Percentiles rank a stretch among this genome's conserved stretches.
Conservation (phyloP, 169 alveolate species). For the Plasmodium coatneyi region DNA sequence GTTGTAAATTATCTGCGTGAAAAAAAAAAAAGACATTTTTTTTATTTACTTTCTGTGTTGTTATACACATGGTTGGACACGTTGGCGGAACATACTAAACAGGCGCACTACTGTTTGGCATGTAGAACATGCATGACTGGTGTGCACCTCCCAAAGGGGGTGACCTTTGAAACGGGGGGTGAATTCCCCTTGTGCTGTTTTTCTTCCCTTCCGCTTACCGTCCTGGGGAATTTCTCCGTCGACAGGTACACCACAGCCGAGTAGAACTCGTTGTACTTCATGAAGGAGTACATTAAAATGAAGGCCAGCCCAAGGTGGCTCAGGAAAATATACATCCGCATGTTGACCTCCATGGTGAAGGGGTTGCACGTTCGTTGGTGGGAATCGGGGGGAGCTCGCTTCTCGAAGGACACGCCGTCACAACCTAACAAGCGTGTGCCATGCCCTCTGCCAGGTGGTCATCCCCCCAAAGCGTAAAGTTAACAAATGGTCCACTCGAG, state of each 20-base stretch:
- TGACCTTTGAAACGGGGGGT: not conserved
- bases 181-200: not conserved
- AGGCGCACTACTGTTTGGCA: not conserved
- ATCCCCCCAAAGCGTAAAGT: not conserved
- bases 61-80: not conserved
- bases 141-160: not conserved
- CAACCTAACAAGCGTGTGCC: not conserved
- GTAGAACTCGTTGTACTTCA: constrained; percentile 51
- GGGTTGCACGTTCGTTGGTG: not conserved
- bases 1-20: constrained; percentile 77
- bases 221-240: constrained; percentile 61
- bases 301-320: constrained; percentile 62
- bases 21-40: constrained; percentile 1
- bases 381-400: not conserved
- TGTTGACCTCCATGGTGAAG: constrained; percentile 51
- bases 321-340: constrained; percentile 41
- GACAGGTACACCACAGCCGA: constrained; percentile 47
- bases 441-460: not conserved
- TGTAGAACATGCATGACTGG: not conserved
- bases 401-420: not conserved
- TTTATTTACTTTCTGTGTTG: not conserved
- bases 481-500: not conserved
- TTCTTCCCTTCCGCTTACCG: constrained; percentile 17
- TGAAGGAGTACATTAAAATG: constrained; percentile 40
- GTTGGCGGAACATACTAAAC: not conserved